Evolutionary conservation across 345 rosid species (phyloP), one percentile per base, ranked within the genome.

Genomic region (Noccaea caerulescens): DNA sequence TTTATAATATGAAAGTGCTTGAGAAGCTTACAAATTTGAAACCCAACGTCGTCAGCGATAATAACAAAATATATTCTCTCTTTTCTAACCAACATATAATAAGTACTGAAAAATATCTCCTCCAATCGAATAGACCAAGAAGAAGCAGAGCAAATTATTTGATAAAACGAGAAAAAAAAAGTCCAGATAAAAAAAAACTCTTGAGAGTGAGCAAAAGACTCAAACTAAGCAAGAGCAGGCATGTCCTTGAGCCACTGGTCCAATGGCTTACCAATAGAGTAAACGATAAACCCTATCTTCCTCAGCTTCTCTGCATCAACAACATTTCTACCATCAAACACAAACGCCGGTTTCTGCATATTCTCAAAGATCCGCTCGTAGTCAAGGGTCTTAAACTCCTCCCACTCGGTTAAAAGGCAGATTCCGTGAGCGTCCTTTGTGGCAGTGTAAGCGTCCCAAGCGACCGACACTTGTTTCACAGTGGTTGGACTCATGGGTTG

Each of bases 401-500:
- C 96, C 73, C 90, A 85, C 82, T 56, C 61, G 10, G 61, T 56
- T 56, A 56, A 14, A 4, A 56, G 5, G 61, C 61, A 56, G 42
- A 56, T 56, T 14, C 61, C 61, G 43, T 56, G 61, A 33, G 61
- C 61, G 43, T 56, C 43, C 36, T 56, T 56, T 14, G 61, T 56
- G 1, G 61, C 61, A 33, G 43, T 12, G 25, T 56, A 56, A 56
- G 61, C 61, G 43, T 56, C 61, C 61, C 60, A 55, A 32, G 60
- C 60, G 2, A 55, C 60, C 39, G 60, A 55, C 12, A 55, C 60
- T 55, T 55, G 60, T 55, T 55, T 55, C 60, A 55, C 60, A 7
- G 60, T 55, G 60, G 60, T 55, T 33, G 60, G 60, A 34, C 60
- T 55, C 60, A 55, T 55, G 6, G 60, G 60, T 13, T 55, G 60